Conservation (phyloP, 768 basidiomycete genomes). For the Lactifluus piperatus region DNA sequence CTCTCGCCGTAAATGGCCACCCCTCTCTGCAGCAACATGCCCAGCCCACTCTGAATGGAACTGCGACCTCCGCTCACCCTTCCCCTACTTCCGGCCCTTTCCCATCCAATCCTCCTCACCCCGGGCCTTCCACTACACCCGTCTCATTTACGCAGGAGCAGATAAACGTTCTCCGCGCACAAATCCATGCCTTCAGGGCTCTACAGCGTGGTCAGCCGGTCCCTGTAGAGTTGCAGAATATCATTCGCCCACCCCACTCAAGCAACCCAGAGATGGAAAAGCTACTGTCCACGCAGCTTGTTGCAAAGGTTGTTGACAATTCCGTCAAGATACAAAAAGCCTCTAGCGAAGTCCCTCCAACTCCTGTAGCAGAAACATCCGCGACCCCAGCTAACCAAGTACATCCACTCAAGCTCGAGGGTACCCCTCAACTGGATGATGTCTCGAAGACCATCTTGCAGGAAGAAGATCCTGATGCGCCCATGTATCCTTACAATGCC, state of each 20-base stretch:
- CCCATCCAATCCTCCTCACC: conserved; percentile 41
- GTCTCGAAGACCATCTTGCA: conserved; percentile 66
- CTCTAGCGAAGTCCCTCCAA: conserved; percentile 24
- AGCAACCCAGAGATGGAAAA: conserved; percentile 58
- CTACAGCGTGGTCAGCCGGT: conserved; percentile 57
- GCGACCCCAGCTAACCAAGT: conserved; percentile 21
- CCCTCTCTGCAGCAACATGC: conserved; percentile 23
- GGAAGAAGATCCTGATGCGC: conserved; percentile 71
- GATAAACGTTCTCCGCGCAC: conserved; percentile 65
- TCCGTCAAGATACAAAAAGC: conserved; percentile 68
- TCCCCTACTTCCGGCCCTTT: conserved; percentile 42
- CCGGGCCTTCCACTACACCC: conserved; percentile 55
- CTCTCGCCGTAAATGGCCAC: conserved; percentile 44
- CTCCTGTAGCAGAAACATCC: conserved; percentile 11
- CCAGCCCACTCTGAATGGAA: conserved; percentile 28
- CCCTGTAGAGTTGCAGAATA: conserved; percentile 60
- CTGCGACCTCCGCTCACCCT: conserved; percentile 29
- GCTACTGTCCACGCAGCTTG: conserved; percentile 50
- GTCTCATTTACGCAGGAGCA: conserved; percentile 75
- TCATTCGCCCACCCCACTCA: conserved; percentile 55
- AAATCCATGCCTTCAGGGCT: conserved; percentile 76
- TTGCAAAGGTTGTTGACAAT: conserved; percentile 59
- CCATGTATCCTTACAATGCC: conserved; percentile 89
- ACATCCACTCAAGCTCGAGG: conserved; percentile 46
- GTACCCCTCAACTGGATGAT: conserved; percentile 43